Conservation (phyloP, 2,329 filamentous ascomycete species). For the Canariomyces notabilis region DNA sequence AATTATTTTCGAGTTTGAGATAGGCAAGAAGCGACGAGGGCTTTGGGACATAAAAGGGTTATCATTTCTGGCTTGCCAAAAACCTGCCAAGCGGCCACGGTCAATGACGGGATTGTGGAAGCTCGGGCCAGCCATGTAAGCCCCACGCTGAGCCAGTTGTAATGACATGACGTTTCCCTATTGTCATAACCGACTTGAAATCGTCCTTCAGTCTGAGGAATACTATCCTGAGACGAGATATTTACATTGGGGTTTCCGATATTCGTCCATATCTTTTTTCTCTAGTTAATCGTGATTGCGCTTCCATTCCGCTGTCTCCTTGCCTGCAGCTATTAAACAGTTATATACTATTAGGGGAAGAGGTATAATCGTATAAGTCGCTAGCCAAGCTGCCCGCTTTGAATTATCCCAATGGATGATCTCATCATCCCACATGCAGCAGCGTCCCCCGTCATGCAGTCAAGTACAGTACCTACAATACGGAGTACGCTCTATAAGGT, state of each 20-base stretch:
- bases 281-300: no score
- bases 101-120: constrained; percentile 6
- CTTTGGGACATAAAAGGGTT: constrained; percentile 18
- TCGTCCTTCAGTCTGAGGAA: no score
- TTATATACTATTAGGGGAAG: no score
- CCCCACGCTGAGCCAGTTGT: no score
- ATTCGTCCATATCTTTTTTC: no score
- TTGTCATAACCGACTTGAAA: no score
- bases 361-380: no score
- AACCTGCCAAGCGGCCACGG: constrained; percentile 11
- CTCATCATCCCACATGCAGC: constrained; percentile 27
- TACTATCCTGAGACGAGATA: no score
- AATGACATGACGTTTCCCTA: no score
- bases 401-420: constrained; percentile 23
- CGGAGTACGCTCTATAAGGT: background rate
- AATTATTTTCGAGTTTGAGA: constrained; percentile 1
- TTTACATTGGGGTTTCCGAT: no score
- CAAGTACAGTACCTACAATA: background rate
- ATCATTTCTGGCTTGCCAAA: constrained; percentile 11
- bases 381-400: background rate
- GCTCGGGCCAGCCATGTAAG: background rate
- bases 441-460: constrained; percentile 1
- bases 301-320: no score
- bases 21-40: constrained; percentile 14
- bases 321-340: no score